Evolutionary conservation across 148 eudicot genomes (phyloP), one percentile per base, ranked within the genome.

Genomic region (Talinum fruticosum): DNA sequence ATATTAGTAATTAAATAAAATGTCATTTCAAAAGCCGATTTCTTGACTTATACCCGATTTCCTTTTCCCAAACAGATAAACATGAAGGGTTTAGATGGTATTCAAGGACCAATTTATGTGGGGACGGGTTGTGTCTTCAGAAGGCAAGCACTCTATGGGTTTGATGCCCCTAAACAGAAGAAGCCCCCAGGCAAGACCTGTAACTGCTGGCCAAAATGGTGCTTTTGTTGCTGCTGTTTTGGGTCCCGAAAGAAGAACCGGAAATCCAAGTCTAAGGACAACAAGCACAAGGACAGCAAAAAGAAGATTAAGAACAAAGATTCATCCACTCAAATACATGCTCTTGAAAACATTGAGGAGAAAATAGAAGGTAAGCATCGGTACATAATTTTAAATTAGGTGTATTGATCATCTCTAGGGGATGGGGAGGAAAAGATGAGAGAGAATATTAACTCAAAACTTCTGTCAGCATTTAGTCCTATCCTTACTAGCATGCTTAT

Each of bases 331-430:
- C 99, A 93, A 82, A 90, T 96, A 75, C 97, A 93, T 72, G 93
- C 97, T 35, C 93, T 96, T 75, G 99, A 96, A 81, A 93, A 96
- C 77, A 93, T 96, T n/a, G 97, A 96, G 84, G 99, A 96, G 76
- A 97, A 97, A 81, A 83, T 88, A 36, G 99, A 96, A 90, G 99
- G 99, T 96, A 80, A 81, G 78, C 18, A 53, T 14, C 6, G 41
- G 44, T 10, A 24, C 68, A n/a, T 66, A 45, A 23, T 14, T 72
- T 30, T 35, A 34, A 28, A 26, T 36, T 66, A 29, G 62, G 28
- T 71, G 57, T 16, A 16, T 19, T 51, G 4, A 51, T 51, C 57
- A 51, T 4, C 57, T 19, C 57, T 19, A 23, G 18, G 18, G 57
- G 21, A 51, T 51, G 18, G 57, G 23, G 4, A 16, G 57, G 18